These are phyloP conservation scores for Cladorrhinum sp. DNA, from an alignment of 2,329 filamentous ascomycete species.

Conservation along the genomic window DNA sequence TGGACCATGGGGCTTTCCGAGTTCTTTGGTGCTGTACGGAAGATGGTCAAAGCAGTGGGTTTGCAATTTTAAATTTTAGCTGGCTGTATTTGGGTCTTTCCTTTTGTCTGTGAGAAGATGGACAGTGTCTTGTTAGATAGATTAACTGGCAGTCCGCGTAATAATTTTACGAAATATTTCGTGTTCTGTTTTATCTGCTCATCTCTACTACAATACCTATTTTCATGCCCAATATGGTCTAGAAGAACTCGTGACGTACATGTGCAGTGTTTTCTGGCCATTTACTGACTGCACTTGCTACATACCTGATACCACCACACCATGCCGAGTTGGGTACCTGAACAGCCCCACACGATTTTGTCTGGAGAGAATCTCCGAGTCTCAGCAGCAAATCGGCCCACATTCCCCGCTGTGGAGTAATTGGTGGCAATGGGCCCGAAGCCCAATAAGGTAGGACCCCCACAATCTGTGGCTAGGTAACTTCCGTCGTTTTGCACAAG, in stretches of 20 bases:
- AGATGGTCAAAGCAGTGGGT: neutral
- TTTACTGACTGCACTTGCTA: neutral
- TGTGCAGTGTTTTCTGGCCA: neutral
- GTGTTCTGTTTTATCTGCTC: constrained; percentile 1
- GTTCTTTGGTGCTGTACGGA: neutral
- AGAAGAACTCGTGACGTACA: too few relatives aligned
- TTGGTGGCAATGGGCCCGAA: constrained; percentile 1
- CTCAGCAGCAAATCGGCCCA: neutral
- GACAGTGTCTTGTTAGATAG: neutral
- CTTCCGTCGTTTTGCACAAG: neutral
- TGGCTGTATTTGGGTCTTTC: too few relatives aligned
- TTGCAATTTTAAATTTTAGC: neutral
- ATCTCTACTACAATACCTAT: neutral
- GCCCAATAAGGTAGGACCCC: too few relatives aligned
- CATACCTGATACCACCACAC: neutral
- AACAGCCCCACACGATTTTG: neutral
- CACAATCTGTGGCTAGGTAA: neutral
- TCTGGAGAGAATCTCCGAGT: neutral
- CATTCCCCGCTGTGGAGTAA: neutral
- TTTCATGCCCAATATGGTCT: too few relatives aligned
- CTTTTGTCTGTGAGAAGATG: neutral
- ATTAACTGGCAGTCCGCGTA: neutral
- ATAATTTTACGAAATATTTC: neutral
- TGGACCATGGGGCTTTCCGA: neutral
- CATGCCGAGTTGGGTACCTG: too few relatives aligned